Evolutionary conservation across 2,329 filamentous ascomycete genomes (phyloP).

Genomic region (Sarocladium kiliense): DNA sequence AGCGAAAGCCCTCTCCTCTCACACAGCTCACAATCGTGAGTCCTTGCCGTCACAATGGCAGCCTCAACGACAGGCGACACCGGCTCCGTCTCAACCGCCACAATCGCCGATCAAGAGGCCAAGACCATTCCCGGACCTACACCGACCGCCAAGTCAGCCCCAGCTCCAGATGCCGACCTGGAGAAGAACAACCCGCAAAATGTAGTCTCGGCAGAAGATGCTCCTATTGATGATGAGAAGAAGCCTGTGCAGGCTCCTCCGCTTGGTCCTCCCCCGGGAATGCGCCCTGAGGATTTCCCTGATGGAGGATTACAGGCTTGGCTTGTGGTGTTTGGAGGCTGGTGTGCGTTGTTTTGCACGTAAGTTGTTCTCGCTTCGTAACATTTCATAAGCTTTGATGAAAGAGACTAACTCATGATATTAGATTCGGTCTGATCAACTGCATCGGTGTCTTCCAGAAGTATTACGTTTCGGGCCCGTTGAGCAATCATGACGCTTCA

Average conservation of each 20-base stretch:
- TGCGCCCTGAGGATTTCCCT: conserved; percentile 48
- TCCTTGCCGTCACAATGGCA: neutral
- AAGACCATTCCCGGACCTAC: neutral
- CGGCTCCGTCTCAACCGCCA: neutral
- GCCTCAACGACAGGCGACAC: neutral
- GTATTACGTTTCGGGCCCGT: conserved; percentile 47
- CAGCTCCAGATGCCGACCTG: conserved; percentile 22
- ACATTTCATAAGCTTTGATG: too few relatives aligned
- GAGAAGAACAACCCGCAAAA: conserved; percentile 16
- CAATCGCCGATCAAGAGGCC: neutral
- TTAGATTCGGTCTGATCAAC: conserved; percentile 37
- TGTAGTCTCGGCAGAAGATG: neutral
- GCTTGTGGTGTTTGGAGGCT: conserved; percentile 18
- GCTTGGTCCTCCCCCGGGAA: conserved; percentile 22
- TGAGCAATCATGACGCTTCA: conserved; percentile 42
- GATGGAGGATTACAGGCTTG: conserved; percentile 55
- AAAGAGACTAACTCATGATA: too few relatives aligned
- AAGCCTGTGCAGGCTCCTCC: conserved; percentile 7
- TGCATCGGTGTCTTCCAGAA: conserved; percentile 51
- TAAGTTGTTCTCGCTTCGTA: neutral
- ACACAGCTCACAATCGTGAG: neutral
- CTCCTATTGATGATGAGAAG: neutral
- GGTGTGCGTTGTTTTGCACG: conserved; percentile 9
- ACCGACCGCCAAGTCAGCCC: conserved; percentile 21
- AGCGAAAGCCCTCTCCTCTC: neutral